Evolutionary conservation across 345 rosid genomes (phyloP), one percentile per base, ranked within the genome.

Genomic region (Rhodomyrtus tomentosa): DNA sequence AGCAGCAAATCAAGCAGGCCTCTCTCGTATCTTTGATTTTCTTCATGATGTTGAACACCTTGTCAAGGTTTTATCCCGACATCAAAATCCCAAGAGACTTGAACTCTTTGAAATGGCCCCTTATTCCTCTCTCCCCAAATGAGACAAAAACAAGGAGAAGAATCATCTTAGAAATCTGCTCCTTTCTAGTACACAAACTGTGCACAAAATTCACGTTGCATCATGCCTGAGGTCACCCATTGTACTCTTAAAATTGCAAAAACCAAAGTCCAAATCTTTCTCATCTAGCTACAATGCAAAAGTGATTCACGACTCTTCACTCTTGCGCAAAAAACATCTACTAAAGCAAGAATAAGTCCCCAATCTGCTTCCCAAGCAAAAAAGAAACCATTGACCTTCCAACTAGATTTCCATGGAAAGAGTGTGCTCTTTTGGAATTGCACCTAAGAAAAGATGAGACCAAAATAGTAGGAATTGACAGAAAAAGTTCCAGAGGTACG

Each of bases 1-100:
- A 89, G 90, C 62, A 92, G 90, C 11, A 99, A 97, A 84, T 59
- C 91, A 6, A 93, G 91, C 84, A 92, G 95, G 91, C 84, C 92
- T n/a, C 88, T 89, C 36, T 94, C 98, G 1, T 95, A 93, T 68
- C 98, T 98, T 45, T 68, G 14, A 36, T 68, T 9, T 36, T 68
- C 76, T 68, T 20, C 76, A 32, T 68, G 76, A 22, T 68, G 76
- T 68, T 4, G 45, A 68, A 36, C 36, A 36, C 13, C 45, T 36
- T 68, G 42, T 68, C 45, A 68, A 2, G 76, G 22, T 62, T 29
- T 58, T n/a, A 58, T 58, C 40, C 74, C 74, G 4, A 36, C 42
- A 68, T 32, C 76, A 68, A 68, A 29, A 68, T 32, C 76, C 76
- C 76, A 4, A 68, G 76, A 38, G 76, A 40, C 8, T 16, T 3